Evolutionary conservation across 2,329 filamentous ascomycete species (phyloP), one percentile per base, ranked within the genome.

Genomic region (Aureobasidium sp.): DNA sequence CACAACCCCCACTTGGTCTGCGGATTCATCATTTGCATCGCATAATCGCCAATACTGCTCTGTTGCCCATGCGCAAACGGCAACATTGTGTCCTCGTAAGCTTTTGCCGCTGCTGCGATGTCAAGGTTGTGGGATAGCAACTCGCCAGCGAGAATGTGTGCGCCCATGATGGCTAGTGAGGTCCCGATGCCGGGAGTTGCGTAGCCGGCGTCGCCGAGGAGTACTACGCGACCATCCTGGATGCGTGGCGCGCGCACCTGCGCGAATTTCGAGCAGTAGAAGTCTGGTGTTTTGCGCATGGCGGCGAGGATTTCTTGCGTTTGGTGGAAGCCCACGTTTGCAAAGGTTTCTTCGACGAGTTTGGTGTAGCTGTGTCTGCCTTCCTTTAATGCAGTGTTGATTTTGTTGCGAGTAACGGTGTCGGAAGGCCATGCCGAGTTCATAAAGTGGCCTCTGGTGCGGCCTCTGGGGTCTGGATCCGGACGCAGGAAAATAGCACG

Each of bases 111-210:
- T 2, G 78, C 65, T 14, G 70, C 65, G 8, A 74, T 60, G 48
- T 72, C 65, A 5, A 65, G 65, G 1, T 61, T 41, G 36, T 72
- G 65, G 17, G 64, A 68, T 15, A 60, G 58, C 15, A 77, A 67
- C 61, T 77, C 83, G 1, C 84, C 84, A 0, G 83, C 83, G 4
- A 87, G 73, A 2, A 84, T 70, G 67, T 86, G 86, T 0, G 82
- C 80, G 0, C 74, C 75, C 3, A 72, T 66, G 1, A 78, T 64
- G 15, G 71, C 70, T 2, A 67, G 66, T 2, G 67, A 74, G 1
- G 75, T 77, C 0, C 75, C 76, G 42, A 70, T 65, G 9, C 73
- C 77, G 0, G 70, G 59, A n/a, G 22, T 31, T 4, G 71, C 70
- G 63, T 76, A 73, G 1, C 71, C 76, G 3, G 76, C 75, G 65